Evolutionary conservation across 805 yeast genomes (phyloP), one percentile per base, ranked within the genome.

Genomic region (Suhomyces sp.): DNA sequence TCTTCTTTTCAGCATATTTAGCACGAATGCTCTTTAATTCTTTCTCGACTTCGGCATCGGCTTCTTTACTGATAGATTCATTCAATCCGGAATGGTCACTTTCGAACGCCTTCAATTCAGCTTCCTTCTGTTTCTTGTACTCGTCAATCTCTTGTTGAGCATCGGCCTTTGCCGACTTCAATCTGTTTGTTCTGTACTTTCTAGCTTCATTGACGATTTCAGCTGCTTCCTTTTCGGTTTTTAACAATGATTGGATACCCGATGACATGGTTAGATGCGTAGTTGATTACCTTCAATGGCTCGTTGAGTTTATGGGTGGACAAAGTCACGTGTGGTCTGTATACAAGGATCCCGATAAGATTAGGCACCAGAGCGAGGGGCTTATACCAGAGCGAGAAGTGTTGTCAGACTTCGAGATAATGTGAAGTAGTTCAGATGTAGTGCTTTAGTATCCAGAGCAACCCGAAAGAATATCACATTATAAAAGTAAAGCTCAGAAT

Each of bases 201-300:
- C 98, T 89, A 21, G 99, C 97, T 67, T 87, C 87, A 63, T 92
- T 81, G 55, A 94, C 98, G 57, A 92, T 88, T 61, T 86, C 92
- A 62, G 96, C 97, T n/a, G 99, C 98, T 64, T 89, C 93, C 74
- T 88, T 90, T 77, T 94, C 99, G 56, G 98, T 96, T 79, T 87
- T 65, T 58, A 65, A 63, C 50, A 65, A 62, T 31, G 68, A 62
- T 55, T 65, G 69, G 54, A 65, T 65, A 29, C 68, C 65, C 44
- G 69, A 62, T 12, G 68, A 64, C 68, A 62, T 64, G 39, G 21
- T 55, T 55, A 40, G 19, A 6, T 20, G 13, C 6, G 25, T 17
- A 7, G 22, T 37, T 9, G 41, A 17, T 19, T 37, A 19, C 19
- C 20, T 17, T 6, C 1, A n/a, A 7, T 24, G 7, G 35, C 17